phyloP scores from a whole-genome alignment of 768 basidiomycete species.

The Mycena epipterygia region DNA sequence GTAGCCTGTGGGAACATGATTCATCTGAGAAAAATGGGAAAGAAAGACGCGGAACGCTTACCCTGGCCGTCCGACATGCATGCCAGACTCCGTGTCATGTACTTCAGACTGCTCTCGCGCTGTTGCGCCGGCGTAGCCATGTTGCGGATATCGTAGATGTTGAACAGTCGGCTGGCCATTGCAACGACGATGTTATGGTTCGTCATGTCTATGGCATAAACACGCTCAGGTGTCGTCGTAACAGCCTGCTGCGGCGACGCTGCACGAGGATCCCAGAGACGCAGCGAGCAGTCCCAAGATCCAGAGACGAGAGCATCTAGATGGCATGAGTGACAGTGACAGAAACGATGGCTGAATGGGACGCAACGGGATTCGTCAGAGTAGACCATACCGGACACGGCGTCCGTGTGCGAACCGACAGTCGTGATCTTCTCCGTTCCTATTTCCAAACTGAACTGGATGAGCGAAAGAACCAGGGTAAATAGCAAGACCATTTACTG shows the following conservation, averaged over 20 bases:
- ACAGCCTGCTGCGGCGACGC: slow-evolving; percentile 69
- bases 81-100: slow-evolving; percentile 91
- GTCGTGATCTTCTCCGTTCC: slow-evolving; percentile 77
- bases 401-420: slow-evolving; percentile 86
- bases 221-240: slow-evolving; percentile 82
- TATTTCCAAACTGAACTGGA: slow-evolving; percentile 76
- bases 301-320: slow-evolving; percentile 85
- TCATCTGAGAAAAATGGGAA: not conserved
- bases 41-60: slow-evolving; percentile 46
- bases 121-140: slow-evolving; percentile 83
- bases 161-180: slow-evolving; percentile 91
- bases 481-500: slow-evolving; percentile 66
- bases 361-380: slow-evolving; percentile 70
- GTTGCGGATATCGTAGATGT: slow-evolving; percentile 89
- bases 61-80: slow-evolving; percentile 96
- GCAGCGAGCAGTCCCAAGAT: slow-evolving; percentile 93
- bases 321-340: not conserved
- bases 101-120: slow-evolving; percentile 94
- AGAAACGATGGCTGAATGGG: not conserved
- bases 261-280: slow-evolving; percentile 88
- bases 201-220: slow-evolving; percentile 87
- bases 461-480: not conserved
- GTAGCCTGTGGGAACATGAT: slow-evolving; percentile 73
- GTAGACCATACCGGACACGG: slow-evolving; percentile 84
- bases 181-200: slow-evolving; percentile 89